phyloP scores from a whole-genome alignment of 768 basidiomycete genomes.

The Hydnomerulius pinastri region DNA sequence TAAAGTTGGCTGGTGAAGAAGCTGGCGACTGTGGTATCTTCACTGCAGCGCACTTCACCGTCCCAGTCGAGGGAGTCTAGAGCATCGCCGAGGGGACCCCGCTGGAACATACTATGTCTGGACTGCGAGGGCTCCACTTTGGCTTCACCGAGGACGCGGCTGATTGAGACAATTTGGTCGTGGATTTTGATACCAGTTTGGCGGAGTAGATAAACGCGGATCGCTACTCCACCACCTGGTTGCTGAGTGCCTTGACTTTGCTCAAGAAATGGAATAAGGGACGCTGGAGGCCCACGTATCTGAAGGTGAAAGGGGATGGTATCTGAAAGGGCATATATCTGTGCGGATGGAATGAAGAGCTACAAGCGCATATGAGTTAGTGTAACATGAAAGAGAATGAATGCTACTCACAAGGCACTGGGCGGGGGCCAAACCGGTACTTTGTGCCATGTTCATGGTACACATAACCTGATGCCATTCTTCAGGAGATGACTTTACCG shows the following conservation, averaged over 20 bases:
- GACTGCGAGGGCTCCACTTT: constrained; percentile 48
- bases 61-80: constrained; percentile 61
- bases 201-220: constrained; percentile 56
- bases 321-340: constrained; percentile 54
- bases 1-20: constrained; percentile 48
- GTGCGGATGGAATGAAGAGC: constrained; percentile 62
- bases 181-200: constrained; percentile 43
- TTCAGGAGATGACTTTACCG: constrained; percentile 62
- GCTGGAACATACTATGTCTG: constrained; percentile 4
- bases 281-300: constrained; percentile 46
- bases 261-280: constrained; percentile 48
- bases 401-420: constrained; percentile 50
- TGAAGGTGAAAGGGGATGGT: constrained; percentile 69
- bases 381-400: neutral
- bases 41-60: constrained; percentile 46
- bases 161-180: constrained; percentile 8
- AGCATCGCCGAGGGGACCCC: constrained; percentile 20
- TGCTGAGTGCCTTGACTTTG: constrained; percentile 11
- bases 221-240: constrained; percentile 17
- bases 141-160: constrained; percentile 48
- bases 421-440: constrained; percentile 39
- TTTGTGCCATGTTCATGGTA: constrained; percentile 40
- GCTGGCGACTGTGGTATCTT: constrained; percentile 43
- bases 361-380: constrained; percentile 24
- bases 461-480: constrained; percentile 61